These are phyloP conservation scores for Aspergillus quadrilineatus DNA, from an alignment of 2,329 filamentous ascomycete genomes.

Conservation along the genomic window DNA sequence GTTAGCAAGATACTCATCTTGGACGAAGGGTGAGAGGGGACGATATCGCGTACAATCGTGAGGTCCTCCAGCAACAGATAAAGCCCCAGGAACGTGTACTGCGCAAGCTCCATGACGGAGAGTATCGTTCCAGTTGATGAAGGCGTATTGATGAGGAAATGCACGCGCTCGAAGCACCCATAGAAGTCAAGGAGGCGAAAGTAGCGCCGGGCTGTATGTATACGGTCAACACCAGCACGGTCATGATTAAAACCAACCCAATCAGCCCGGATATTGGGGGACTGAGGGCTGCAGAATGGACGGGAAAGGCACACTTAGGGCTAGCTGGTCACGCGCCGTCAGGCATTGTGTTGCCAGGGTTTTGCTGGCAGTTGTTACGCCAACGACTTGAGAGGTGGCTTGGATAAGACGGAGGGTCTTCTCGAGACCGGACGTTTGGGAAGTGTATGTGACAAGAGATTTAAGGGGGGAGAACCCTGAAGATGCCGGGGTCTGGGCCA, in stretches of 20 bases:
- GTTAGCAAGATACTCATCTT: background rate
- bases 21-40: background rate
- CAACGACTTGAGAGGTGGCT: conserved; percentile 35
- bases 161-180: conserved; percentile 55
- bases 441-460: conserved; percentile 35
- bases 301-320: conserved; percentile 37
- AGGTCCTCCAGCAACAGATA: conserved; percentile 66
- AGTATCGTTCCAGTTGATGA: conserved; percentile 18
- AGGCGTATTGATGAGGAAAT: conserved; percentile 37
- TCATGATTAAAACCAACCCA: background rate
- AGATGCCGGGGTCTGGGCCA: background rate
- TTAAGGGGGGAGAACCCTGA: conserved; percentile 4
- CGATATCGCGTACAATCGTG: conserved; percentile 54
- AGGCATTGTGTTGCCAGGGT: conserved; percentile 36
- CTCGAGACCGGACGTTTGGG: conserved; percentile 36
- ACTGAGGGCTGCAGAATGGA: background rate
- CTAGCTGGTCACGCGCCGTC: conserved; percentile 42
- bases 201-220: conserved; percentile 53
- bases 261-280: background rate
- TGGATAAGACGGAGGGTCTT: conserved; percentile 42
- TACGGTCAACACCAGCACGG: background rate
- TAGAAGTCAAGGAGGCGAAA: conserved; percentile 67
- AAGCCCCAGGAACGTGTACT: conserved; percentile 60
- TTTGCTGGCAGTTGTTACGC: conserved; percentile 26
- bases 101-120: conserved; percentile 53